Evolutionary conservation across 225 moss, liverwort and hornwort species (phyloP).

Genomic region (Polytrichum commune): DNA sequence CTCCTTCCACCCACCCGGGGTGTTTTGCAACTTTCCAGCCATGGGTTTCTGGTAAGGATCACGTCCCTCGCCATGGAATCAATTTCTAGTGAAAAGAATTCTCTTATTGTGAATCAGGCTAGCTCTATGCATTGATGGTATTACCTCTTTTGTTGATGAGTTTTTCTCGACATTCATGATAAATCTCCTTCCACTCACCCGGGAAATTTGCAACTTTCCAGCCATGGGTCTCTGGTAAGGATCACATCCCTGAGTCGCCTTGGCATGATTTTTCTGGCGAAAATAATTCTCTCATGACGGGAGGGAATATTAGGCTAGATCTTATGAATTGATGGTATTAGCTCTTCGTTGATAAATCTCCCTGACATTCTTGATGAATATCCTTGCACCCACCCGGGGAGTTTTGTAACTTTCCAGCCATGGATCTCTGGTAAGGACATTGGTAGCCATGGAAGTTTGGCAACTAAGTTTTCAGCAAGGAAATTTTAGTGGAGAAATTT

Average conservation of each 20-base stretch:
- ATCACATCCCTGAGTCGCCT: not conserved
- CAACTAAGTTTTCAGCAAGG: no score
- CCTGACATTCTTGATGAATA: no score
- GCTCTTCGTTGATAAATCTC: no score
- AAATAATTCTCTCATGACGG: no score
- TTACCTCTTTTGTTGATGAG: no score
- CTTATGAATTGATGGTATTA: no score
- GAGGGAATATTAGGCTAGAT: no score
- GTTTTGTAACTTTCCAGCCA: slow-evolving; percentile 51
- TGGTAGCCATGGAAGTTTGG: no score
- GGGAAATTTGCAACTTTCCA: slow-evolving; percentile 49
- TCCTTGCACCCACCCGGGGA: slow-evolving; percentile 48
- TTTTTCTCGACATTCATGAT: slow-evolving; percentile 19
- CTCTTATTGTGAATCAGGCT: no score
- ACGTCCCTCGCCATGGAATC: not conserved
- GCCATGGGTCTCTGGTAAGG: slow-evolving; percentile 60
- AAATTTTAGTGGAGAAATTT: no score
- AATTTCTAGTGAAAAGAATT: not conserved
- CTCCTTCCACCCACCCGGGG: slow-evolving; percentile 60
- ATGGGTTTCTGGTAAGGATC: slow-evolving; percentile 56
- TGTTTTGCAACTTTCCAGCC: slow-evolving; percentile 51
- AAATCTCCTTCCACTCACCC: slow-evolving; percentile 65
- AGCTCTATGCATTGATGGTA: no score
- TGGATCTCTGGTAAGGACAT: slow-evolving; percentile 47
- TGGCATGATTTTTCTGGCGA: no score